Conservation (phyloP, 805 yeast species). For the Zygosaccharomyces pseudorouxii region DNA sequence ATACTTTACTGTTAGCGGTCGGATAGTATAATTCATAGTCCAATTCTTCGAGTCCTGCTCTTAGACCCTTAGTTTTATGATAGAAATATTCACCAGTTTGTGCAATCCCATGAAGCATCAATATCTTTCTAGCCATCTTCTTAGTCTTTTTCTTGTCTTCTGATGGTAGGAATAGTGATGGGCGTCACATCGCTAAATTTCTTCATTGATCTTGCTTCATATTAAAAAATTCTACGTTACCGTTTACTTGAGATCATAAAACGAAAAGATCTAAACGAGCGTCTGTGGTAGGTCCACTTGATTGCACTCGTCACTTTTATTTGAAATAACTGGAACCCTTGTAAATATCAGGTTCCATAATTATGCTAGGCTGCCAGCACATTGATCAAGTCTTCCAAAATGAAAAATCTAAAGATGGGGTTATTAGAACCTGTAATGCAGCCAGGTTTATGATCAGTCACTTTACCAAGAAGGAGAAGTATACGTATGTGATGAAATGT, state of each 20-base stretch:
- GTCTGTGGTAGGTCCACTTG: neutral
- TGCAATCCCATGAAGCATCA: constrained; percentile 87
- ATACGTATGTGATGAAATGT: constrained; percentile 26
- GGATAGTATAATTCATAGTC: constrained; percentile 70
- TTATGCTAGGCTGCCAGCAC: constrained; percentile 34
- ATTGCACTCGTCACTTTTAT: neutral
- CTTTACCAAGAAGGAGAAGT: constrained; percentile 19
- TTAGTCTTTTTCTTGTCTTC: neutral
- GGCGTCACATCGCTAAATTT: neutral
- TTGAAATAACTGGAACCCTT: neutral
- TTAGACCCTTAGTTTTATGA: constrained; percentile 78
- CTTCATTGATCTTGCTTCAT: neutral
- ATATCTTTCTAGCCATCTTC: constrained; percentile 43
- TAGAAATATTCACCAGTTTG: constrained; percentile 78
- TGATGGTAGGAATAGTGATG: neutral
- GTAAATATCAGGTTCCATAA: neutral
- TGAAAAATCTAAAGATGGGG: constrained; percentile 27
- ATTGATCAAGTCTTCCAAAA: constrained; percentile 33
- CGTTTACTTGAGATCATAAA: neutral
- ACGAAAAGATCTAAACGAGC: neutral
- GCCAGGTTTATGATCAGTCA: constrained; percentile 26
- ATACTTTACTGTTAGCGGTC: constrained; percentile 66
- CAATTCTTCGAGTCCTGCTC: constrained; percentile 54
- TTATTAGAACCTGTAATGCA: constrained; percentile 26
- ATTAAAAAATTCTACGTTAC: constrained; percentile 1